Evolutionary conservation across 2,329 filamentous ascomycete genomes (phyloP), one percentile per base, ranked within the genome.

Genomic region (Fusarium subglutinans): DNA sequence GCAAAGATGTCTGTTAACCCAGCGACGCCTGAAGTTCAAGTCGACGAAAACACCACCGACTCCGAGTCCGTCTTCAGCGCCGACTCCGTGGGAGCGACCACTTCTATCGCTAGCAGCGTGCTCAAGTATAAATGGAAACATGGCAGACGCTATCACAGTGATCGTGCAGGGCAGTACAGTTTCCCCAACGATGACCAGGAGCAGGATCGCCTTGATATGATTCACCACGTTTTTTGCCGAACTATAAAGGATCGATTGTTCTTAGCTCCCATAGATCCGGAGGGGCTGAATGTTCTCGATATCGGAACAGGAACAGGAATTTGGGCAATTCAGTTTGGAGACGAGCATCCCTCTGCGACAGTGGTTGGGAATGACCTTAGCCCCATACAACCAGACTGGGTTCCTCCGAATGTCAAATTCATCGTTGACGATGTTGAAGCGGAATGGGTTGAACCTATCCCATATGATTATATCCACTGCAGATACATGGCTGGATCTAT

Each of bases 381-480:
- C 33, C 84, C 84, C 0, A 86, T 86, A 18, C 84, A 86, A 68
- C 84, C 84, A 6, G 78, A 80, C 15, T 84, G 82, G 81, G 84
- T 90, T 3, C 90, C 89, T 5, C 85, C 87, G 6, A 91, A 91
- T 70, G 84, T 90, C 62, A 84, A 83, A 11, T 91, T 91, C 76
- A 78, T 90, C 41, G 84, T 92, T 13, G 89, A 91, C 74, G 89
- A 91, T 74, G 84, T 86, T 24, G 88, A 91, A 75, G 83, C 87
- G 40, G 83, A 87, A 4, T 92, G 90, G 90, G 63, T 57, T 5
- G 73, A 80, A 37, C 56, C 72, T 0, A 51, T 68, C 5, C 63
- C 75, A 18, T 81, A 81, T 47, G 80, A 82, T 44, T 83, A 76
- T 41, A 82, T 84, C 17, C 81, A 84, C 54, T 79, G 81, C 26